Evolutionary conservation across 495 filamentous ascomycete genomes (phyloP).

Genomic region (Aspergillus ostianus): DNA sequence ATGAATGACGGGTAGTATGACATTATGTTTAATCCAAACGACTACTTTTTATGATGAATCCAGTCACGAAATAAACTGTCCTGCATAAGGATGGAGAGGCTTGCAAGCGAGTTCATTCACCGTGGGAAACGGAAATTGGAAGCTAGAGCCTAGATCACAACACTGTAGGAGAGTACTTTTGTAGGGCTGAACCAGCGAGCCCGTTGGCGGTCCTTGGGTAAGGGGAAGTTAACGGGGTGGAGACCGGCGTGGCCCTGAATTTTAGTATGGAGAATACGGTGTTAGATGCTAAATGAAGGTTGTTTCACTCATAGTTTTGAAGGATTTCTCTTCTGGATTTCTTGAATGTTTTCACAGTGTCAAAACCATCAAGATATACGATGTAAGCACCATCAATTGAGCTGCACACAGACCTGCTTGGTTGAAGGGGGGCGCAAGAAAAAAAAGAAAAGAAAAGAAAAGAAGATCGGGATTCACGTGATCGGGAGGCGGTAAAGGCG

Average conservation of each 20-base stretch:
- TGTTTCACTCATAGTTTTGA: not conserved
- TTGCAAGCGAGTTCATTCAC: no score
- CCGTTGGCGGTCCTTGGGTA: not conserved
- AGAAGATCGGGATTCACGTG: constrained; percentile 15
- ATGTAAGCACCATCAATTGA: no score
- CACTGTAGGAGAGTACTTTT: not conserved
- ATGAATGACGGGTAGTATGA: not conserved
- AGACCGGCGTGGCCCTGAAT: not conserved
- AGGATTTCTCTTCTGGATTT: no score
- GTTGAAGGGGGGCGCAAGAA: not conserved
- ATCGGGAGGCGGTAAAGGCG: constrained; percentile 5
- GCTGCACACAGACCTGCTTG: not conserved
- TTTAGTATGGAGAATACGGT: not conserved
- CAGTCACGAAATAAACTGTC: not conserved
- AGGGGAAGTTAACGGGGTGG: constrained; percentile 2
- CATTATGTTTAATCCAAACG: not conserved
- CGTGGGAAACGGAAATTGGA: not conserved
- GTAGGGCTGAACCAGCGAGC: constrained; percentile 8
- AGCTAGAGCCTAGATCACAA: not conserved
- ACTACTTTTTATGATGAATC: not conserved
- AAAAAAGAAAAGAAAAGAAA: constrained; percentile 5
- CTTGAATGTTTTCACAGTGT: no score
- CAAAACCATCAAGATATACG: no score
- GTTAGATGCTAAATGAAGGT: not conserved
- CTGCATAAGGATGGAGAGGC: not conserved